Percentiles rank a stretch among this genome's conserved stretches.
These are phyloP conservation scores for Tremella mesenterica DNA, from an alignment of 768 basidiomycete species.

Conservation along the genomic window DNA sequence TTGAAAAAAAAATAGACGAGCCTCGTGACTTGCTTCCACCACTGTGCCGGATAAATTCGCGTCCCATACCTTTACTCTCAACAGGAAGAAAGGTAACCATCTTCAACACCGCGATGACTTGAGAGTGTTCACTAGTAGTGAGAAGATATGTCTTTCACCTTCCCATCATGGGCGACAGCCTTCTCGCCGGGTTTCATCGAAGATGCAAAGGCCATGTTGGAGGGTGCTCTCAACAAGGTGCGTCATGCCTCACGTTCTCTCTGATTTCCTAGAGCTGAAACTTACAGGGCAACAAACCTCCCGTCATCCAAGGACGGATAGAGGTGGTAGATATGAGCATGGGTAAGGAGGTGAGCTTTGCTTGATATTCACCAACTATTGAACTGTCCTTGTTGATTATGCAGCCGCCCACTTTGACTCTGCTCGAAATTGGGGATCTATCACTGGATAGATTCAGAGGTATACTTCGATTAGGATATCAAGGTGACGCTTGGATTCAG, in stretches of 20 bases:
- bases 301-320: constrained; percentile 92
- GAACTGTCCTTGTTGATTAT: not conserved
- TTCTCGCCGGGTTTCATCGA: constrained; percentile 95
- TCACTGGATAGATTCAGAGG: constrained; percentile 92
- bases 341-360: constrained; percentile 70
- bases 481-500: constrained; percentile 66
- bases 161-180: constrained; percentile 75
- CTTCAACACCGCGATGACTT: too few relatives aligned
- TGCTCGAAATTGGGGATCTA: constrained; percentile 94
- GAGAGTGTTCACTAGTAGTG: too few relatives aligned
- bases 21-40: too few relatives aligned
- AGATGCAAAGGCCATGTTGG: constrained; percentile 94
- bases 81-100: too few relatives aligned
- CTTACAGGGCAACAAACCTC: constrained; percentile 94
- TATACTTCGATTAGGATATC: constrained; percentile 89
- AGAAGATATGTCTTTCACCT: constrained; percentile 49
- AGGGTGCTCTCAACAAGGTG: constrained; percentile 50
- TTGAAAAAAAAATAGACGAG: too few relatives aligned
- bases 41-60: too few relatives aligned
- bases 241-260: constrained; percentile 3
- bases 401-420: constrained; percentile 92
- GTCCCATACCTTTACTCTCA: too few relatives aligned
- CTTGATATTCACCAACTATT: constrained; percentile 23
- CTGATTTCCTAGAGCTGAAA: not conserved
- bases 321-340: constrained; percentile 98